phyloP scores from a whole-genome alignment of 2,329 filamentous ascomycete genomes.

The Lecanosticta acicola region DNA sequence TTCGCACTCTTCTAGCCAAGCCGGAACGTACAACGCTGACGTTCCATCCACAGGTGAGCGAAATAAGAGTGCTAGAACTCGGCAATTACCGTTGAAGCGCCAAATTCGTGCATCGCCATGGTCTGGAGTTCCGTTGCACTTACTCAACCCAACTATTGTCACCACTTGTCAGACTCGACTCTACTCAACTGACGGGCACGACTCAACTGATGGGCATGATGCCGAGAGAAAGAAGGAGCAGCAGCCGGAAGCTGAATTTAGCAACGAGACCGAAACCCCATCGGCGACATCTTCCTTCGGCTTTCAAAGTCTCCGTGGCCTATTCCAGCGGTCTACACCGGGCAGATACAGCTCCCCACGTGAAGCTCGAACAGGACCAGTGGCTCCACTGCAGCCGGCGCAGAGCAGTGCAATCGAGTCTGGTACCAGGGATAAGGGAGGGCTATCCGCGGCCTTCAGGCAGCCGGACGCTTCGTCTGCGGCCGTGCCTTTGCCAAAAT shows the following conservation, averaged over 20 bases:
- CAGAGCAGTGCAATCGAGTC: no score
- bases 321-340: conserved; percentile 21
- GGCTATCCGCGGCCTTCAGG: no score
- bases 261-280: not conserved
- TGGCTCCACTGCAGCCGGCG: no score
- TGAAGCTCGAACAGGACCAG: no score
- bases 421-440: no score
- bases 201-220: not conserved
- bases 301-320: conserved; percentile 28
- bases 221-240: not conserved
- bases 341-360: conserved; percentile 26
- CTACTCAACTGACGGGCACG: conserved; percentile 22
- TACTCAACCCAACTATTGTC: conserved; percentile 4
- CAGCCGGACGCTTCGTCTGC: no score
- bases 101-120: conserved; percentile 5
- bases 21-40: not conserved
- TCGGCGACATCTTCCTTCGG: conserved; percentile 15
- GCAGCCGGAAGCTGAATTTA: no score
- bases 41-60: not conserved
- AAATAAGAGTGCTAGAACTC: not conserved
- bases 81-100: not conserved
- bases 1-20: not conserved
- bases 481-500: not conserved
- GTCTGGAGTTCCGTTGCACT: conserved; percentile 16
- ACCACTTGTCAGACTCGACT: conserved; percentile 11